phyloP scores from a whole-genome alignment of 169 alveolate genomes.

The Cryptosporidium tyzzeri region DNA sequence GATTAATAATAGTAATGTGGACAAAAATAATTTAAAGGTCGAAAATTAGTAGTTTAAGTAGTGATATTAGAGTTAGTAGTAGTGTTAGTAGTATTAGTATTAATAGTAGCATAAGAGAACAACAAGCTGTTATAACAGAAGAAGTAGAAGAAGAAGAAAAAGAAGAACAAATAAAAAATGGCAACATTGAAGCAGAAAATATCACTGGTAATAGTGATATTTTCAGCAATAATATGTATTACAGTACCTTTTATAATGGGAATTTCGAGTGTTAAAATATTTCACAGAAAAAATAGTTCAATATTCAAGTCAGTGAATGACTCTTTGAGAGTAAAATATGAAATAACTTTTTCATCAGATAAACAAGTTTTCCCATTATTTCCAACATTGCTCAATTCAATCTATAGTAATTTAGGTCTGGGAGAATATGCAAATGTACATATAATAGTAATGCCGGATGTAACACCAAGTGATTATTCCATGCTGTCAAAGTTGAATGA shows the following conservation, averaged over 20 bases:
- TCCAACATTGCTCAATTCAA: constrained; percentile 64
- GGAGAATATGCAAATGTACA: constrained; percentile 52
- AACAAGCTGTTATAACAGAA: background rate
- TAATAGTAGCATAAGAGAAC: background rate
- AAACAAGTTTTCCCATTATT: constrained; percentile 46
- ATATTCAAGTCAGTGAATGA: constrained; percentile 47
- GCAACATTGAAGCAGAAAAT: constrained; percentile 27
- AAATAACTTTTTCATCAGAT: constrained; percentile 57
- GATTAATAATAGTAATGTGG: background rate
- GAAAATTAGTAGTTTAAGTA: background rate
- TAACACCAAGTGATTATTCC: constrained; percentile 26
- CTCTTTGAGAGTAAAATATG: constrained; percentile 1
- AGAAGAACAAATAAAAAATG: background rate
- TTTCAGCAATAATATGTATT: constrained; percentile 42
- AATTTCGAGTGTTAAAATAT: constrained; percentile 45
- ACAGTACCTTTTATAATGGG: constrained; percentile 50
- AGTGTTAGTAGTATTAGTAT: background rate
- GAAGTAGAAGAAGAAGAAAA: too few species aligned
- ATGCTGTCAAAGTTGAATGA: background rate
- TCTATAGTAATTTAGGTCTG: constrained; percentile 21
- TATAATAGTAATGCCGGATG: constrained; percentile 64
- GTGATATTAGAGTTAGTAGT: background rate
- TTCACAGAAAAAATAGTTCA: constrained; percentile 18
- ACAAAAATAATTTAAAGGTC: background rate
- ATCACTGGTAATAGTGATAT: constrained; percentile 31